Base-by-base conservation (phyloP, 345 rosid species). In the Aethionema arabicum region DNA sequence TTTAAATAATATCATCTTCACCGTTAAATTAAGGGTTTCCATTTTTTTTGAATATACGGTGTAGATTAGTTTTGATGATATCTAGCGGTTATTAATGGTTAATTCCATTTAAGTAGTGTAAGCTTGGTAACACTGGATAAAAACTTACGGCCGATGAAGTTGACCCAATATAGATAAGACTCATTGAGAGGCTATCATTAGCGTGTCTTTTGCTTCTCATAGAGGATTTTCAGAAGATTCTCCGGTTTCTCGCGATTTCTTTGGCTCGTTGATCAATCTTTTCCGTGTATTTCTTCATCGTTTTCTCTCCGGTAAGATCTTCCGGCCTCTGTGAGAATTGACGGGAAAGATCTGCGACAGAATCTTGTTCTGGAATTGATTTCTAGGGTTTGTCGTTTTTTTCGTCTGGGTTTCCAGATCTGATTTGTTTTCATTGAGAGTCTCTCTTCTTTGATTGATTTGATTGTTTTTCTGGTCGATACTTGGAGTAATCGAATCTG, bases 231-330 rank as follows among this genome's bases (percentile, higher is more conserved):
- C 29, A 39, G 42, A 67, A 50, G 51, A 67, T 57, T 42, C 31
- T 2, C 52, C 30, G 4, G 1, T 14, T 54, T 42, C 51, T 51
- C 52, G 33, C 55, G 43, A 57, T 50, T 39, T 32, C 39, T 15
- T 41, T 58, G 49, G 40, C 41, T 66, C 56, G 53, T 47, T 32
- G 16, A 37, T 54, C 38, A n/a, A 29, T 30, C n/a, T 56, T 59
- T 70, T 49, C 64, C 56, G 40, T 33, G 51, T 63, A 11, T 48
- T 32, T 32, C 41, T 38, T 14, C 37, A 30, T 44, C 6, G 63
- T 29, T 49, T 53, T 38, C 63, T 54, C 56, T 35, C 72, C 61
- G 83, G 84, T 76, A 80, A 76, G 84, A 68, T 56, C 56, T 74
- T 74, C 68, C 68, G 60, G 59, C 65, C 51, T 69, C 66, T 36